A percentile compares a stretch with the other conserved stretches of the same genome.
Conservation (phyloP, 495 filamentous ascomycete species). For the Talaromyces adpressus region DNA sequence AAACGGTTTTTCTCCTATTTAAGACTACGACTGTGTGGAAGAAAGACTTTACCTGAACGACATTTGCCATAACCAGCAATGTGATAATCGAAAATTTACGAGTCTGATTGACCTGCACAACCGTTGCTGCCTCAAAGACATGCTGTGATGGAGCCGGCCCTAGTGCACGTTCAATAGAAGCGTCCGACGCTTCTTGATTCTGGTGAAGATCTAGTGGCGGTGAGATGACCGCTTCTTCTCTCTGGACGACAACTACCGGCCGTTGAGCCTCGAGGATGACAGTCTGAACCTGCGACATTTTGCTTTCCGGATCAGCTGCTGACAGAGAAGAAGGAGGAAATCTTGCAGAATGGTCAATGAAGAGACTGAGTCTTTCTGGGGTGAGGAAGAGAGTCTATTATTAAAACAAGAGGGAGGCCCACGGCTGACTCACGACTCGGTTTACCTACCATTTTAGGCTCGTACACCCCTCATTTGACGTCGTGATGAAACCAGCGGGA, state of each 20-base stretch:
- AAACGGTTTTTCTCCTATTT: not conserved
- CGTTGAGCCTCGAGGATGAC: not conserved
- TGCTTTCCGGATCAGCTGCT: not conserved
- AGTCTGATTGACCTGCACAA: slow-evolving; percentile 11
- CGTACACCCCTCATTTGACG: not conserved
- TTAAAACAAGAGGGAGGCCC: too few species aligned
- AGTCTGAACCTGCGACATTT: not conserved
- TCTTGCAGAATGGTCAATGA: not conserved
- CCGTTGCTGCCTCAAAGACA: slow-evolving; percentile 17
- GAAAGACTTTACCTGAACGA: slow-evolving; percentile 20
- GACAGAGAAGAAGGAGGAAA: not conserved
- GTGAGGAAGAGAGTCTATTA: not conserved
- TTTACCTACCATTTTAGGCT: not conserved
- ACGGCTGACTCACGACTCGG: not conserved
- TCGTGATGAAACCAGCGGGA: not conserved
- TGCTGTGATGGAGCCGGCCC: slow-evolving; percentile 7
- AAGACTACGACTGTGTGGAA: not conserved
- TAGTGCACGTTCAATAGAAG: not conserved
- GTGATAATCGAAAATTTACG: slow-evolving; percentile 16
- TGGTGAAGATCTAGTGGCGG: not conserved
- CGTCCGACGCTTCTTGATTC: not conserved
- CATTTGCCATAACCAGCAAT: slow-evolving; percentile 20
- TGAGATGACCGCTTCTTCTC: not conserved
- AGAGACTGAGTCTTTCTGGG: not conserved
- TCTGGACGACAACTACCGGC: not conserved